Evolutionary conservation across 495 filamentous ascomycete species (phyloP).

Genomic region (Zalerion maritima): DNA sequence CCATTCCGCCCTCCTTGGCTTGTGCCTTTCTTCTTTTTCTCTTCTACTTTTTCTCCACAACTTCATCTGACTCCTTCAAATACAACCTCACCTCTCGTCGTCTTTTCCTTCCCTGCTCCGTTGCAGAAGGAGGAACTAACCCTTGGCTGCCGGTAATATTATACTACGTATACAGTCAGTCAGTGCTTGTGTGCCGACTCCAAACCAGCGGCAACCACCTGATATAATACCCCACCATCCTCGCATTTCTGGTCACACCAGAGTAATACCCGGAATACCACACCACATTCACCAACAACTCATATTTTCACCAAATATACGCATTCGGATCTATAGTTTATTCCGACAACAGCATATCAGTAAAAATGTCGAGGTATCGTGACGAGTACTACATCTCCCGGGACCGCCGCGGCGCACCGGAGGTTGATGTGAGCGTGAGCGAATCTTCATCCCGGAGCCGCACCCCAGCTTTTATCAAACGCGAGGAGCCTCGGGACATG

Average conservation of each 20-base stretch:
- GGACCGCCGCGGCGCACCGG: constrained; percentile 16
- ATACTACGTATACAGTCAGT: constrained; percentile 10
- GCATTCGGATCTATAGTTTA: constrained; percentile 16
- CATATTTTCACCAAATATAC: constrained; percentile 9
- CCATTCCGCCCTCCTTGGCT: constrained; percentile 8
- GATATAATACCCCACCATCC: neutral
- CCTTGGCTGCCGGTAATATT: constrained; percentile 3
- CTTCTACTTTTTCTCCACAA: constrained; percentile 7
- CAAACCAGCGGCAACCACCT: constrained; percentile 1
- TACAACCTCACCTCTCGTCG: constrained; percentile 4
- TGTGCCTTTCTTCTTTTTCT: constrained; percentile 10
- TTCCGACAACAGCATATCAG: constrained; percentile 18
- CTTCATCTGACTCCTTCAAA: constrained; percentile 4
- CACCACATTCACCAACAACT: constrained; percentile 12
- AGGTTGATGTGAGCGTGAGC: constrained; percentile 21
- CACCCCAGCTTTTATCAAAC: too few species aligned
- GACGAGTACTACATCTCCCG: constrained; percentile 26
- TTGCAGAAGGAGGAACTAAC: constrained; percentile 1
- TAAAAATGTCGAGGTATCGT: constrained; percentile 11
- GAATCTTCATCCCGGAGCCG: constrained; percentile 5
- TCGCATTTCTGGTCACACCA: too few species aligned
- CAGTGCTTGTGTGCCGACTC: constrained; percentile 6
- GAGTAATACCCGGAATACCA: too few species aligned
- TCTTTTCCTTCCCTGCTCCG: constrained; percentile 3
- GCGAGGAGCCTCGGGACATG: too few species aligned